Percentiles rank a stretch among this genome's conserved stretches.
These are phyloP conservation scores for Fusarium sp. DNA, from an alignment of 2,329 filamentous ascomycete species.

Conservation along the genomic window DNA sequence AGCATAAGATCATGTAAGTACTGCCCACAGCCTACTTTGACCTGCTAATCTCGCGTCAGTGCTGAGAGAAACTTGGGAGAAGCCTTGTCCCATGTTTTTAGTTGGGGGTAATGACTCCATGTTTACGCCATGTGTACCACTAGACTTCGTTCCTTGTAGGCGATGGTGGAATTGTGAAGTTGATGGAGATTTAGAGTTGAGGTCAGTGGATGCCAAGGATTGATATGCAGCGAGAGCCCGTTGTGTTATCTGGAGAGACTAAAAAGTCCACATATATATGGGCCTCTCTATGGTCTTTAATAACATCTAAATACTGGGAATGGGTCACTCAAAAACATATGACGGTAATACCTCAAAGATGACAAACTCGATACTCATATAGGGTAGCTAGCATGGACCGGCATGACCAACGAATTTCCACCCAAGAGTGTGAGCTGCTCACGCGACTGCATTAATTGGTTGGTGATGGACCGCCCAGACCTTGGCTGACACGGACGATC, in stretches of 20 bases:
- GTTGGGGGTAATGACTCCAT: too few relatives aligned
- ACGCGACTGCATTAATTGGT: slow-evolving; percentile 27
- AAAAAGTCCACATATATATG: too few relatives aligned
- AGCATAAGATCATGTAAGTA: too few relatives aligned
- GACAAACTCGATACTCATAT: too few relatives aligned
- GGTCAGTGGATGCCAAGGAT: neutral
- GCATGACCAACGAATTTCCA: neutral
- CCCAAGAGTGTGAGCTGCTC: slow-evolving; percentile 11
- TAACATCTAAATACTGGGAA: too few relatives aligned
- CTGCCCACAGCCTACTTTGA: too few relatives aligned
- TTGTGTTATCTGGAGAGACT: too few relatives aligned
- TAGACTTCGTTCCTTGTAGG: neutral
- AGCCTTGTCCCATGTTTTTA: slow-evolving; percentile 74
- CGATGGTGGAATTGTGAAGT: neutral
- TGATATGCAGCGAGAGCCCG: neutral
- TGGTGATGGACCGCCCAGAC: slow-evolving; percentile 4
- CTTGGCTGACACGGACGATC: slow-evolving; percentile 14
- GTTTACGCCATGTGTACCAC: too few relatives aligned
- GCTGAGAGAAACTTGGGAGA: slow-evolving; percentile 92
- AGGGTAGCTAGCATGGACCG: neutral
- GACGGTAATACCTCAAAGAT: neutral
- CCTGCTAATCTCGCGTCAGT: slow-evolving; percentile 75
- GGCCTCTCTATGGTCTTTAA: too few relatives aligned
- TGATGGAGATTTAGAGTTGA: neutral
- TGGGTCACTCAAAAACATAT: neutral